These are phyloP conservation scores for Geranomyces variabilis DNA, from an alignment of 192 early-diverging fungal genomes.

Conservation along the genomic window DNA sequence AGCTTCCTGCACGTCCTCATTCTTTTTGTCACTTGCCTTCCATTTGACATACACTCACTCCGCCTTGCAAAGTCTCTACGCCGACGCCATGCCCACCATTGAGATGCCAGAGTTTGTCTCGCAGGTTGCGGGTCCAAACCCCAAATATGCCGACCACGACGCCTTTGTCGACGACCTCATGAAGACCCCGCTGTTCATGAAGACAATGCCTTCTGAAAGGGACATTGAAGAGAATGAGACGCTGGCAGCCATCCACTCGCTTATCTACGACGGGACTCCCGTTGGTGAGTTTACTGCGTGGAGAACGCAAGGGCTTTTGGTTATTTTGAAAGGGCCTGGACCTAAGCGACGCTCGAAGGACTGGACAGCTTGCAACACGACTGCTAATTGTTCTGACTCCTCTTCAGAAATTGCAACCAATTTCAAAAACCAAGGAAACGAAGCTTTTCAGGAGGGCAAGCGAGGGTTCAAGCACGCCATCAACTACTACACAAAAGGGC, in stretches of 20 bases:
- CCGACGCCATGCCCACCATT: conserved; percentile 15
- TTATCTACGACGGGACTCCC: conserved; percentile 91
- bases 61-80: too few species aligned
- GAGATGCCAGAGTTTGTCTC: neutral
- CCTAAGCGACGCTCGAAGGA: too few species aligned
- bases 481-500: conserved; percentile 83
- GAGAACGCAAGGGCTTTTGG: neutral
- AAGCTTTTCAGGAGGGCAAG: conserved; percentile 72
- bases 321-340: too few species aligned
- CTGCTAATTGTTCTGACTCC: too few species aligned
- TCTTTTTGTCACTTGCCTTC: too few species aligned
- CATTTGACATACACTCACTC: too few species aligned
- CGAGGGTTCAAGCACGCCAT: conserved; percentile 77
- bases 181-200: conserved; percentile 95
- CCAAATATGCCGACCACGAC: conserved; percentile 29
- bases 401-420: conserved; percentile 81
- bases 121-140: conserved; percentile 23
- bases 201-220: conserved; percentile 65
- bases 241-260: conserved; percentile 78
- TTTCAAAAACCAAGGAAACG: conserved; percentile 97
- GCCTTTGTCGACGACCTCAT: conserved; percentile 38
- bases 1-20: too few species aligned
- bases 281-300: conserved; percentile 61
- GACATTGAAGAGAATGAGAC: conserved; percentile 73
- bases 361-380: too few species aligned